Conservation (phyloP, 331 rosid species). For the Pyracantha coccinea region DNA sequence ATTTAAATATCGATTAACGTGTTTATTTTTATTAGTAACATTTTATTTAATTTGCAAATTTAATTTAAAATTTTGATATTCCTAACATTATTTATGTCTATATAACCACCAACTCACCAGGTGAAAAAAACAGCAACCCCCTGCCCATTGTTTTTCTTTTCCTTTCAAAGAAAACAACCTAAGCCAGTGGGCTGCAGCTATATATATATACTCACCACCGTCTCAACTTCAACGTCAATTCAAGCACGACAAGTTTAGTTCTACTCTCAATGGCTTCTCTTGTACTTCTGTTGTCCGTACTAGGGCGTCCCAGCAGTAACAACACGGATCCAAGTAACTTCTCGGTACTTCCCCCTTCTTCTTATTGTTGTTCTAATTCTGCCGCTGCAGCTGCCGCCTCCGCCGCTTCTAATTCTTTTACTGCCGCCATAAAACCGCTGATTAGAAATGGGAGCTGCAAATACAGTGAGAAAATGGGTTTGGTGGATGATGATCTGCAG, state of each 20-base stretch:
- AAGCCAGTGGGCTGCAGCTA: background rate
- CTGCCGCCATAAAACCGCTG: background rate
- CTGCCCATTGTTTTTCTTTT: background rate
- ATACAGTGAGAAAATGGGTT: background rate
- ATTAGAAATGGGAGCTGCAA: background rate
- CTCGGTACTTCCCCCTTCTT: background rate
- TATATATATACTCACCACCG: background rate
- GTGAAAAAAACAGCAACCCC: background rate
- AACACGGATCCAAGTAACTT: background rate
- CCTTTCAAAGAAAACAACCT: background rate
- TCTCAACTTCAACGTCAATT: background rate
- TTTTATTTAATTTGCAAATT: too few species aligned
- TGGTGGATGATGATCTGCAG: background rate
- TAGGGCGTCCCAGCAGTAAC: conserved; percentile 19
- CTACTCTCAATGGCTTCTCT: conserved; percentile 44
- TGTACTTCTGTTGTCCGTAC: conserved; percentile 41
- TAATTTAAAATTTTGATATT: accelerated
- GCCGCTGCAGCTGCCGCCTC: background rate
- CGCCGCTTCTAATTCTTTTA: background rate
- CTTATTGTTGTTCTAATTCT: background rate
- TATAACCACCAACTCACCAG: too few species aligned
- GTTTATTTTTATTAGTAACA: accelerated
- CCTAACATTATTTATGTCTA: too few species aligned
- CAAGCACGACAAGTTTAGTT: background rate
- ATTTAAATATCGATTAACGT: too few species aligned